These are phyloP conservation scores for Wickerhamomyces queroliae DNA, from an alignment of 805 yeast genomes.

Conservation along the genomic window DNA sequence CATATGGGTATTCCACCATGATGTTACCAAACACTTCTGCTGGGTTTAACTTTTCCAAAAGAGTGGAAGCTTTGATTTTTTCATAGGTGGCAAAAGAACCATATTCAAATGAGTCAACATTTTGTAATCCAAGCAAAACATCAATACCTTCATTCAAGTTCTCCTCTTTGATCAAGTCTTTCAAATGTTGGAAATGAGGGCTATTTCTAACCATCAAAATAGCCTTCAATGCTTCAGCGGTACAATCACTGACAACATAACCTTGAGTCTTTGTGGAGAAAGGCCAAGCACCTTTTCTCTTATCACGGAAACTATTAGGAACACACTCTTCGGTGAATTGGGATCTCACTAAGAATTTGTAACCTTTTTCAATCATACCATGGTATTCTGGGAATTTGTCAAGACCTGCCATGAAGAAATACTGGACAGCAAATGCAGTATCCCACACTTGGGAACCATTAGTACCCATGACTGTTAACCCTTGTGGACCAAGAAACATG, in stretches of 20 bases:
- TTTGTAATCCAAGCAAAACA: constrained; percentile 69
- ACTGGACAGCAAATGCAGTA: constrained; percentile 84
- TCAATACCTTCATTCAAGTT: constrained; percentile 68
- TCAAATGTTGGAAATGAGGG: constrained; percentile 40
- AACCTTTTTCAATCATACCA: constrained; percentile 58
- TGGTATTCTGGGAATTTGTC: constrained; percentile 64
- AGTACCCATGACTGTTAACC: constrained; percentile 93
- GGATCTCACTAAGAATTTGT: constrained; percentile 66
- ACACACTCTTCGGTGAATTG: constrained; percentile 82
- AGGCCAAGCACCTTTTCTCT: constrained; percentile 89
- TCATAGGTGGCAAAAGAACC: constrained; percentile 96
- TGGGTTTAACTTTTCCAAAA: constrained; percentile 78
- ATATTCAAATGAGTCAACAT: constrained; percentile 67
- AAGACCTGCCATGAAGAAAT: constrained; percentile 71
- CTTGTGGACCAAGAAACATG: constrained; percentile 81
- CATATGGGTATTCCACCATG: constrained; percentile 98
- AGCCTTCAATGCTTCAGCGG: constrained; percentile 93
- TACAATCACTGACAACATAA: constrained; percentile 93
- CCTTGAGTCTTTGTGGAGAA: constrained; percentile 96
- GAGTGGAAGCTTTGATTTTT: constrained; percentile 70
- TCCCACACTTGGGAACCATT: constrained; percentile 99
- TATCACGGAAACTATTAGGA: constrained; percentile 76
- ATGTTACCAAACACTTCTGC: constrained; percentile 98
- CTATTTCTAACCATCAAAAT: constrained; percentile 83
- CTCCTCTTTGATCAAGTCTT: constrained; percentile 46